Conservation (phyloP, 2,329 filamentous ascomycete genomes). For the Thielaviopsis populi region DNA sequence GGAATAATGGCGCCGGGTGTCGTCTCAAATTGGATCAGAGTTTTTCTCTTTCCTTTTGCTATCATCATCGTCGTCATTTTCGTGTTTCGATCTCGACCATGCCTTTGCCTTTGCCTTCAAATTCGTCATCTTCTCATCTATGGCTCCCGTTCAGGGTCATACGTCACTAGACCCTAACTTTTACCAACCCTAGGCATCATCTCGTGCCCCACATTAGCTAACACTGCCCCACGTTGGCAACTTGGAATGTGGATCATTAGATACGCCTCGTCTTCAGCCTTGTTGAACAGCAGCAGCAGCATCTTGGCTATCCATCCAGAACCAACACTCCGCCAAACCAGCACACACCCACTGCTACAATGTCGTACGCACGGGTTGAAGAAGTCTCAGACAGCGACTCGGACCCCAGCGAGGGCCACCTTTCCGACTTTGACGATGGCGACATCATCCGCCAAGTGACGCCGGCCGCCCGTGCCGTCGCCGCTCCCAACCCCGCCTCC, state of each 20-base stretch:
- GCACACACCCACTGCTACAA: slow-evolving; percentile 24
- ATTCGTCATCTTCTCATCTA: too few relatives aligned
- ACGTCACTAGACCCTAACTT: too few relatives aligned
- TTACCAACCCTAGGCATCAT: not conserved
- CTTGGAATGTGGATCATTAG: not conserved
- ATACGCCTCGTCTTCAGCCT: not conserved
- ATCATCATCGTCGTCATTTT: too few relatives aligned
- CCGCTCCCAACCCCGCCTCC: not conserved
- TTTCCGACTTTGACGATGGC: slow-evolving; percentile 45
- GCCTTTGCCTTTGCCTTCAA: too few relatives aligned
- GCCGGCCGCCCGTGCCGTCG: slow-evolving; percentile 14
- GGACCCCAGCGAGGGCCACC: slow-evolving; percentile 79
- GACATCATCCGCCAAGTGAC: slow-evolving; percentile 36
- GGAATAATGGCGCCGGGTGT: too few relatives aligned
- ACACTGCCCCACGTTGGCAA: not conserved
- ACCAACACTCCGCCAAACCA: slow-evolving; percentile 7
- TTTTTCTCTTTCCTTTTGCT: too few relatives aligned
- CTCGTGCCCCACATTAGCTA: not conserved
- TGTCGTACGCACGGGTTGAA: slow-evolving; percentile 83
- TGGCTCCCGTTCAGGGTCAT: too few relatives aligned
- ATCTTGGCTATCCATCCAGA: slow-evolving; percentile 6
- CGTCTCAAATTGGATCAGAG: too few relatives aligned
- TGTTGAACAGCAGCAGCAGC: not conserved
- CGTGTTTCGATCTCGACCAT: too few relatives aligned
- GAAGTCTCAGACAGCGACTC: slow-evolving; percentile 79